A percentile compares a stretch with the other conserved stretches of the same genome.
Conservation (phyloP, 2,329 filamentous ascomycete genomes). For the Colletotrichum cereale region DNA sequence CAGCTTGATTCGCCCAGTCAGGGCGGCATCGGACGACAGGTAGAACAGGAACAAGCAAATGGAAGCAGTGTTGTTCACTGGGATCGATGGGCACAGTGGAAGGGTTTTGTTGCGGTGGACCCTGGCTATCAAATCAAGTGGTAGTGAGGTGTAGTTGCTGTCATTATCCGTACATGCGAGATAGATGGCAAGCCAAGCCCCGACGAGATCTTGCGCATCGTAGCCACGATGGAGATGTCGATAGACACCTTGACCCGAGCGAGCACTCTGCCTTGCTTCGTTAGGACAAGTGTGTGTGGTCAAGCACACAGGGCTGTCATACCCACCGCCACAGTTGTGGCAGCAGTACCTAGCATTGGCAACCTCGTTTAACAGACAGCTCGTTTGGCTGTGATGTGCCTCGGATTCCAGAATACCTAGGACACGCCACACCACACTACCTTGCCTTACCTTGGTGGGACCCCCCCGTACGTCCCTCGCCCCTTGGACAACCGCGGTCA, state of each 20-base stretch:
- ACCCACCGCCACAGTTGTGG: background rate
- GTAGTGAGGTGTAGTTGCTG: background rate
- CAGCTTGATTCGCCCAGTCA: background rate
- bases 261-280: background rate
- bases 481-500: background rate
- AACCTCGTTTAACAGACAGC: background rate
- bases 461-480: background rate
- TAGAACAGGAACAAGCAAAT: background rate
- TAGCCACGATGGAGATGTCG: background rate
- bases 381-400: conserved; percentile 2
- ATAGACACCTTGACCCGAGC: background rate
- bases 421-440: background rate
- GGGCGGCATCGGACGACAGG: background rate
- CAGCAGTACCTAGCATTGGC: background rate
- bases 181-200: background rate
- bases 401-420: background rate
- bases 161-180: background rate
- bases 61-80: background rate
- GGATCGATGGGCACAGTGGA: background rate
- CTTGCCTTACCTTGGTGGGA: background rate
- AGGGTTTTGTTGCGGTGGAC: background rate
- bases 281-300: background rate
- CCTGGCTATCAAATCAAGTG: background rate
- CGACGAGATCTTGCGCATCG: background rate
- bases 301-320: background rate